These are phyloP conservation scores for Termitomyces sp. DNA, from an alignment of 768 basidiomycete species.

Conservation along the genomic window DNA sequence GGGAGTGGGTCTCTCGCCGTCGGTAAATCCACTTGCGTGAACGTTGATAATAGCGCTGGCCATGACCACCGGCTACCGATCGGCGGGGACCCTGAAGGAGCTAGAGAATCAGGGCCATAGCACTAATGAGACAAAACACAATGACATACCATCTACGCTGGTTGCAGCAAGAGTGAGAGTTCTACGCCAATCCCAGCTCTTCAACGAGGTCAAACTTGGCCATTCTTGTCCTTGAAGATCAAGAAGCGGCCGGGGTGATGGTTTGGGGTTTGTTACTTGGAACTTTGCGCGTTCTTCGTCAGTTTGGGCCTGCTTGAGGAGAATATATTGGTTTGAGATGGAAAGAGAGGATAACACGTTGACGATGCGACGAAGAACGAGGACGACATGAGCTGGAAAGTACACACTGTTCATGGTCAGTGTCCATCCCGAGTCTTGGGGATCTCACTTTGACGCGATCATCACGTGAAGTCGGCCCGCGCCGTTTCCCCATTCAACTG, in stretches of 20 bases:
- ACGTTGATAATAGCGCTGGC: conserved; percentile 20
- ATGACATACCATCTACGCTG: conserved; percentile 3
- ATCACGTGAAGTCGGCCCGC: conserved; percentile 5
- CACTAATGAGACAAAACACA: not conserved
- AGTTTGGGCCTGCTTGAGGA: conserved; percentile 20
- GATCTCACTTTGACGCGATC: conserved; percentile 2
- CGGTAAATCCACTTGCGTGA: conserved; percentile 14
- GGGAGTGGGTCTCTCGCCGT: conserved; percentile 17
- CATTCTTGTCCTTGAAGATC: conserved; percentile 20
- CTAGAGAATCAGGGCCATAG: not conserved
- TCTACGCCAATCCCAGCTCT: conserved; percentile 21
- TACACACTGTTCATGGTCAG: conserved; percentile 37
- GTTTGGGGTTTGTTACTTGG: not conserved
- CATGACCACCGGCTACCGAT: conserved; percentile 24
- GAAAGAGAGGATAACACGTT: conserved; percentile 70
- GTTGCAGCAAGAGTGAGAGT: not conserved
- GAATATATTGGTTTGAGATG: conserved; percentile 61
- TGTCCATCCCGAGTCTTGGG: conserved; percentile 4
- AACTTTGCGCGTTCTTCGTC: conserved; percentile 13
- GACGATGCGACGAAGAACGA: conserved; percentile 60
- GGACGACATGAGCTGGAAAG: conserved; percentile 57
- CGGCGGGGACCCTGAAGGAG: conserved; percentile 1
- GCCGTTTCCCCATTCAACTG: not conserved
- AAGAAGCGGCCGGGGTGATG: conserved; percentile 7
- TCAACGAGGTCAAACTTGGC: conserved; percentile 24